Evolutionary conservation across 306 rosid species (phyloP), one percentile per base, ranked within the genome.

Genomic region (Rosa multiflora): DNA sequence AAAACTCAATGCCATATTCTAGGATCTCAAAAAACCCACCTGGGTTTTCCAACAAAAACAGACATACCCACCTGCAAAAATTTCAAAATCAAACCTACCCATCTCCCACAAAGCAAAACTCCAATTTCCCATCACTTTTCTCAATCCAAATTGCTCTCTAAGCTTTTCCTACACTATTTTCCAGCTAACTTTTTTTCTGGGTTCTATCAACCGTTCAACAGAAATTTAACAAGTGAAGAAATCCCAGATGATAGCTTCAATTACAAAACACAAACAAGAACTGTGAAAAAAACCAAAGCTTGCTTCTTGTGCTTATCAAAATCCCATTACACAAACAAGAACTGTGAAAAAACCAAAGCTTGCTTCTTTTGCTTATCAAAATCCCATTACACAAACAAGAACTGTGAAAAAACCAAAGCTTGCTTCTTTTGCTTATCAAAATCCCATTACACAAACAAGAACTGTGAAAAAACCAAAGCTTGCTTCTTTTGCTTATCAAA

Each of bases 11-110:
- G 5, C 71, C 66, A 48, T 47, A 39, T 18, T 26, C 76, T 59
- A 72, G 51, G 73, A 76, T 71, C 58, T 70, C 55, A 40, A 70
- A 47, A 61, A 49, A 74, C 80, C 74, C 58, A 87, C 80, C 56
- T 43, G 53, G 66, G 18, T 47, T 40, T 23, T 23, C 51, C 20
- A 26, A 17, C 59, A 80, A 52, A 68, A 2, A 48, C 83, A 70
- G 74, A 48, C 64, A 52, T 10, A 32, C 17, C 55, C 70, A 69
- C 23, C 76, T 4, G 49, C 77, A 48, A 10, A 62, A 62, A 10
- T n/a, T 14, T 23, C 14, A 47, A 46, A 47, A 14, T 61, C 87
- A 13, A 83, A 74, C 75, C 12, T n/a, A 18, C 29, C 47, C 72
- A 76, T 67, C 80, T 2, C 6, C 74, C 26, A n/a, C 67, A 75